Percentiles rank a stretch among this genome's conserved stretches.
These are phyloP conservation scores for Metschnikowia similis DNA, from an alignment of 805 yeast species.

Conservation along the genomic window DNA sequence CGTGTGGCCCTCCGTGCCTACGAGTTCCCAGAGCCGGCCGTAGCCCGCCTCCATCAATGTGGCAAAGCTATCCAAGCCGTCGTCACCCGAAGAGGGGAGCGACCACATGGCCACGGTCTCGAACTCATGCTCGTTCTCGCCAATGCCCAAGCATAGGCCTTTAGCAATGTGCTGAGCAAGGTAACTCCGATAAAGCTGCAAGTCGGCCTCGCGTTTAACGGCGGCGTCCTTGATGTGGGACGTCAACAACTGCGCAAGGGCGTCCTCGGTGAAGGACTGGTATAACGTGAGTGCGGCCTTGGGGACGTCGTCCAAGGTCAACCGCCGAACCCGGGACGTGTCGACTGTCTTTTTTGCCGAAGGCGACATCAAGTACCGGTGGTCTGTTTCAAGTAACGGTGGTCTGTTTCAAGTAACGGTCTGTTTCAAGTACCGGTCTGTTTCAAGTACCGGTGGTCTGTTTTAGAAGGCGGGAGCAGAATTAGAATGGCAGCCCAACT, in stretches of 20 bases:
- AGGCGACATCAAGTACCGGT: not conserved
- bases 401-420: too few relatives aligned
- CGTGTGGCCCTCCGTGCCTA: constrained; percentile 45
- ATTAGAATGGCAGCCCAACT: constrained; percentile 20
- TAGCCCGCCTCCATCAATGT: constrained; percentile 51
- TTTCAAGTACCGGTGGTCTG: not conserved
- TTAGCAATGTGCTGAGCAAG: constrained; percentile 46
- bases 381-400: too few relatives aligned
- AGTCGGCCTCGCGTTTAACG: constrained; percentile 8
- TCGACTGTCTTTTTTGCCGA: not conserved
- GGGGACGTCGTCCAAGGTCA: constrained; percentile 17
- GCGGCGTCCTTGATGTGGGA: constrained; percentile 10
- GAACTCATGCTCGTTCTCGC: constrained; percentile 39
- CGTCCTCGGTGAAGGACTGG: constrained; percentile 33
- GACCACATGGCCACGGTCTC: constrained; percentile 57
- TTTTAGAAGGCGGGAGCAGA: constrained; percentile 17
- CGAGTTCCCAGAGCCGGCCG: constrained; percentile 46
- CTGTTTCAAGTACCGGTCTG: too few relatives aligned
- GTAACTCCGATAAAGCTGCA: constrained; percentile 45
- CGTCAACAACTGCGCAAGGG: constrained; percentile 26
- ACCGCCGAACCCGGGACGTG: constrained; percentile 6
- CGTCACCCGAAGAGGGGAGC: constrained; percentile 38
- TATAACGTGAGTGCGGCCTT: constrained; percentile 37
- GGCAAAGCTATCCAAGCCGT: constrained; percentile 42
- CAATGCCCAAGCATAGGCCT: constrained; percentile 48